phyloP scores from a whole-genome alignment of 176 grass and related monocot species.

The Ananas comosus region DNA sequence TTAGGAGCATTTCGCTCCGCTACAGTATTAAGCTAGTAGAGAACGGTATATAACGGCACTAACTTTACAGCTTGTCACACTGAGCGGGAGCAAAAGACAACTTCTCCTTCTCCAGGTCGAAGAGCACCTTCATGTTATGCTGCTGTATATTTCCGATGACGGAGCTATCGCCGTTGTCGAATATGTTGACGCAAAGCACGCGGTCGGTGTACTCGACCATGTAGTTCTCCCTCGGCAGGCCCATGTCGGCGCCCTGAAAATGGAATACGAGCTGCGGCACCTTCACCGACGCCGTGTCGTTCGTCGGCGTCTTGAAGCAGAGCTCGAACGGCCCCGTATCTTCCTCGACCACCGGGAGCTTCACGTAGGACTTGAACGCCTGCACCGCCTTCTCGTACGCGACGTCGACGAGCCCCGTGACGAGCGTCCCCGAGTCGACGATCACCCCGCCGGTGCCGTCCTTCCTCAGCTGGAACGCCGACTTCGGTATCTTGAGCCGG shows the following conservation, averaged over 20 bases:
- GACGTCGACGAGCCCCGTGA: slow-evolving; percentile 25
- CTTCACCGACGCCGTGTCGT: slow-evolving; percentile 5
- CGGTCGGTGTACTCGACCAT: slow-evolving; percentile 22
- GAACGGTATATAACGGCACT: too few relatives aligned
- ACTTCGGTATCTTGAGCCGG: slow-evolving; percentile 36
- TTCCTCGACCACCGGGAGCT: slow-evolving; percentile 22
- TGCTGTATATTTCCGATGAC: slow-evolving; percentile 27
- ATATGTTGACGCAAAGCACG: slow-evolving; percentile 34
- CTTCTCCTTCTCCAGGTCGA: slow-evolving; percentile 21
- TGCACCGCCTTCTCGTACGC: slow-evolving; percentile 25
- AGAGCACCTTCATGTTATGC: slow-evolving; percentile 19
- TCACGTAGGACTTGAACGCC: slow-evolving; percentile 29
- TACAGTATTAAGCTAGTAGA: too few relatives aligned
- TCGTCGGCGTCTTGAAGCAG: slow-evolving; percentile 16
- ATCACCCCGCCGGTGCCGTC: slow-evolving; percentile 44
- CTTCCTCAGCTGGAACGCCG: slow-evolving; percentile 26
- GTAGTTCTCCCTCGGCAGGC: slow-evolving; percentile 48
- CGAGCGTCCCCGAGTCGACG: slow-evolving; percentile 63
- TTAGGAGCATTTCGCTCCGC: too few relatives aligned
- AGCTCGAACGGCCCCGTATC: not conserved
- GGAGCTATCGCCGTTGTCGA: slow-evolving; percentile 10
- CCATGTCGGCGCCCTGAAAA: slow-evolving; percentile 46
- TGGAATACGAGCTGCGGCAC: slow-evolving; percentile 60
- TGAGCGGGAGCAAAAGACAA: slow-evolving; percentile 13
- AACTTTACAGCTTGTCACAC: slow-evolving; percentile 22